phyloP scores from a whole-genome alignment of 2,329 filamentous ascomycete species.

The Fusarium sp. region DNA sequence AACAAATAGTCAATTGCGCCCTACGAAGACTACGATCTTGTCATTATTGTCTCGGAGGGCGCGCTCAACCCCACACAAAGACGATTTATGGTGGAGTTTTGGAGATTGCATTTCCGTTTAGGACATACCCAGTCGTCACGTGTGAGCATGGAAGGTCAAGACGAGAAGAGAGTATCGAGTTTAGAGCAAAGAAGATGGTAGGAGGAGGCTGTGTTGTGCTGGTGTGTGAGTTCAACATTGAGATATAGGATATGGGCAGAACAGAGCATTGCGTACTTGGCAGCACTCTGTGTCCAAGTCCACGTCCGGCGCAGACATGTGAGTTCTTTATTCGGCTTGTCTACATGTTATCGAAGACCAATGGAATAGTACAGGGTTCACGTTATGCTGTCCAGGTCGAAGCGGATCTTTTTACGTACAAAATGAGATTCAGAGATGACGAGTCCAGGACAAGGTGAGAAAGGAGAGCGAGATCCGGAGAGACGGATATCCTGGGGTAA shows the following conservation, averaged over 20 bases:
- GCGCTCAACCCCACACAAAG: neutral
- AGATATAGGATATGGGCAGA: neutral
- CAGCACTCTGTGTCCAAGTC: too few species aligned
- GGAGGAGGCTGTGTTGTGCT: fast-evolving
- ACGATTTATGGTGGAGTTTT: slow-evolving; percentile 28
- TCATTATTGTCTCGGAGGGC: neutral
- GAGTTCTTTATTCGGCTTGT: neutral
- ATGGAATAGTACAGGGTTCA: neutral
- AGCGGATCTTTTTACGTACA: slow-evolving; percentile 37
- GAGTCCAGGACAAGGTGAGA: neutral
- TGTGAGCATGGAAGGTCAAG: neutral
- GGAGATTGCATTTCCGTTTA: slow-evolving; percentile 24
- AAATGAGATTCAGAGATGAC: slow-evolving; percentile 20
- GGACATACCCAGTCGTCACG: slow-evolving; percentile 5
- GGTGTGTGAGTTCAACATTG: neutral
- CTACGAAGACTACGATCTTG: slow-evolving; percentile 17
- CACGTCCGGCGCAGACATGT: neutral
- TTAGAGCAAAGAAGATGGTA: too few species aligned
- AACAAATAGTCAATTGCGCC: slow-evolving; percentile 27
- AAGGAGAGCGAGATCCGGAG: slow-evolving; percentile 7
- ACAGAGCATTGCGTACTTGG: neutral
- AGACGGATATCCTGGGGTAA: slow-evolving; percentile 20
- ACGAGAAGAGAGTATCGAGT: neutral
- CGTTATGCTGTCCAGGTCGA: slow-evolving; percentile 5
- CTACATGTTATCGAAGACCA: neutral